These are phyloP conservation scores for Suillus alpinus DNA, from an alignment of 768 basidiomycete genomes.

Conservation along the genomic window DNA sequence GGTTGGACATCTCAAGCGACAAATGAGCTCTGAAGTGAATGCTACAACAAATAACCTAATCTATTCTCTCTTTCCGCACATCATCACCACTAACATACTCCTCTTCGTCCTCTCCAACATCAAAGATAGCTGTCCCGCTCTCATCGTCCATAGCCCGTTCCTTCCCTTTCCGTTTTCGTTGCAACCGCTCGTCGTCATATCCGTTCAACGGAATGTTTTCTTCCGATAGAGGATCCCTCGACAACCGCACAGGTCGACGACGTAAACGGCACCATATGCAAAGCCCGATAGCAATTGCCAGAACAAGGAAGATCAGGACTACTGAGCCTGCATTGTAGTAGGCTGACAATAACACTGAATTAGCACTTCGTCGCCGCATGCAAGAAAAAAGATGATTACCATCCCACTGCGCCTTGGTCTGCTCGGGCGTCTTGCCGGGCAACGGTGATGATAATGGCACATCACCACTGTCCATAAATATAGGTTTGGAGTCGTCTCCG, in stretches of 20 bases:
- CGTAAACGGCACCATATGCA: conserved; percentile 81
- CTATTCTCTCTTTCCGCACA: background rate
- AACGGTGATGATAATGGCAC: conserved; percentile 34
- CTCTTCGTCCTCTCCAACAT: conserved; percentile 55
- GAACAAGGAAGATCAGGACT: conserved; percentile 75
- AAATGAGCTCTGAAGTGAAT: background rate
- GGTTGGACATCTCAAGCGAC: background rate
- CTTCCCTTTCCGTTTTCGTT: conserved; percentile 46
- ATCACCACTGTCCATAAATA: conserved; percentile 47
- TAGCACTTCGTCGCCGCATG: background rate
- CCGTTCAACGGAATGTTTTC: conserved; percentile 72
- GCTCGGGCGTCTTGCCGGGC: conserved; percentile 61
- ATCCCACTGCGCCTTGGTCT: conserved; percentile 89
- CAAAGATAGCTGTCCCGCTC: conserved; percentile 45
- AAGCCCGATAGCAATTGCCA: conserved; percentile 61
- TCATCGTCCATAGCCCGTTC: conserved; percentile 36
- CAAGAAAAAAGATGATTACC: conserved; percentile 41
- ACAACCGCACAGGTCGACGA: conserved; percentile 28
- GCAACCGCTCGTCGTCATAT: conserved; percentile 40
- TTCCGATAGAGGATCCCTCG: conserved; percentile 32
- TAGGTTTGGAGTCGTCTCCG: conserved; percentile 68
- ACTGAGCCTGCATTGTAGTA: conserved; percentile 94
- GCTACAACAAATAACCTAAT: background rate
- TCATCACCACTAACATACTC: conserved; percentile 20
- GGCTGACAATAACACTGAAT: conserved; percentile 43